Conservation (phyloP, 441 rosid genomes). For the Omphalea diandra region DNA sequence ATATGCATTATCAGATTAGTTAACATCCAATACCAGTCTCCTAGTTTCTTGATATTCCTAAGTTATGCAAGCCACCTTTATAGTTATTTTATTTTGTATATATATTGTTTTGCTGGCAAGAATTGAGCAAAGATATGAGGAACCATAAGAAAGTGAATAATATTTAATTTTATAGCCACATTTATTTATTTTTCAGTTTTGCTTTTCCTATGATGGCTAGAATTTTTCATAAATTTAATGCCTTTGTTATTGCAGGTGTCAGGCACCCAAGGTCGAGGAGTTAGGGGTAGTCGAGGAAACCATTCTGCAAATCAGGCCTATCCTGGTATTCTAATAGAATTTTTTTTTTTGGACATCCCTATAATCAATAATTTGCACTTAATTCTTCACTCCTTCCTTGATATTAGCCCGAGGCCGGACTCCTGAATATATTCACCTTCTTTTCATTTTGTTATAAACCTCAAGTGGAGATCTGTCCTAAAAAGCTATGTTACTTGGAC, state of each 20-base stretch:
- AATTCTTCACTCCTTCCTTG: background rate
- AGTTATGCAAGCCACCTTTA: background rate
- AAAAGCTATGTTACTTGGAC: no score
- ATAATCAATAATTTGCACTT: background rate
- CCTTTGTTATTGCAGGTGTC: conserved; percentile 44
- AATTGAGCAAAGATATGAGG: background rate
- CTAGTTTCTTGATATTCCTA: background rate
- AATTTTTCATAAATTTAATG: conserved; percentile 6
- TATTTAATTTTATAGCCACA: background rate
- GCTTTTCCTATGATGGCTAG: background rate
- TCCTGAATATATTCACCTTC: background rate
- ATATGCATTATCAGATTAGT: background rate
- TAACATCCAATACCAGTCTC: no score
- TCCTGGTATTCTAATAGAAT: conserved; percentile 35
- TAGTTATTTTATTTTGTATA: background rate
- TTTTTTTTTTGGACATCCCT: background rate
- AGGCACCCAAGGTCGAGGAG: conserved; percentile 39
- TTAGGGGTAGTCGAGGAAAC: conserved; percentile 55
- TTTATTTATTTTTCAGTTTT: background rate
- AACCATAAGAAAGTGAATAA: background rate
- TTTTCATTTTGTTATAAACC: background rate
- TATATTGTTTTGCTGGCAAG: background rate
- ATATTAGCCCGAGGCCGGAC: background rate
- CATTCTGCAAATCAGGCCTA: conserved; percentile 35
- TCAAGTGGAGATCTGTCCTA: background rate